Conservation (phyloP, 768 basidiomycete genomes). For the Ramaria sp. region DNA sequence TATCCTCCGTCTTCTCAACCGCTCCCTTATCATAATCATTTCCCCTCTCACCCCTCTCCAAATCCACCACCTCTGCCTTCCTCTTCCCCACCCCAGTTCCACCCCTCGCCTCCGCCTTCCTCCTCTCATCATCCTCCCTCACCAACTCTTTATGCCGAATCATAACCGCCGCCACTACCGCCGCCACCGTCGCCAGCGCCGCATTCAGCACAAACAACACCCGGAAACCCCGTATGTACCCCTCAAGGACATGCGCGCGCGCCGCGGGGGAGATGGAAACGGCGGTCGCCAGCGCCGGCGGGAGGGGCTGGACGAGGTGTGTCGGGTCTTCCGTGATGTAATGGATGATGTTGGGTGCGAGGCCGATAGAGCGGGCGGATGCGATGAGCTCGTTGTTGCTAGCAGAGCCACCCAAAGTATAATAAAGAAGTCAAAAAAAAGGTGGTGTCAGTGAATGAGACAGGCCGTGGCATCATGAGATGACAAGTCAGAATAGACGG, state of each 20-base stretch:
- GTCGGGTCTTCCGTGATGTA: conserved; percentile 40
- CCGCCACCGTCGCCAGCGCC: conserved; percentile 39
- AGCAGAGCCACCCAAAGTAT: too few relatives aligned
- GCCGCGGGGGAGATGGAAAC: conserved; percentile 25
- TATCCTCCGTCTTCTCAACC: too few relatives aligned
- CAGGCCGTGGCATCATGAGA: too few relatives aligned
- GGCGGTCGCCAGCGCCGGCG: not conserved
- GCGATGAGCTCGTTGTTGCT: conserved; percentile 38
- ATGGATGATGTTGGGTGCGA: conserved; percentile 28
- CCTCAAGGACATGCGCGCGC: conserved; percentile 35
- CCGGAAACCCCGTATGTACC: conserved; percentile 47
- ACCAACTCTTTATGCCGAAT: conserved; percentile 52
- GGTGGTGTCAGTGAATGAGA: too few relatives aligned
- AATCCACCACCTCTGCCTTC: too few relatives aligned
- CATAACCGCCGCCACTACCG: conserved; percentile 44
- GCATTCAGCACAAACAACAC: conserved; percentile 53
- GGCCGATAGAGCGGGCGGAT: conserved; percentile 27
- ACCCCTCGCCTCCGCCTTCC: conserved; percentile 23
- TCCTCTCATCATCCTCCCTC: conserved; percentile 42
- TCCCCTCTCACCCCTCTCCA: too few relatives aligned
- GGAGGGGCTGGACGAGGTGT: too few relatives aligned
- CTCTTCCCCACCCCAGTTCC: too few relatives aligned
- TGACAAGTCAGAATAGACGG: too few relatives aligned
- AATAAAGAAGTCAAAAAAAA: too few relatives aligned
- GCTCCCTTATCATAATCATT: too few relatives aligned